These are phyloP conservation scores for Ophiostoma fasciatum DNA, from an alignment of 2,329 filamentous ascomycete species.

Conservation along the genomic window DNA sequence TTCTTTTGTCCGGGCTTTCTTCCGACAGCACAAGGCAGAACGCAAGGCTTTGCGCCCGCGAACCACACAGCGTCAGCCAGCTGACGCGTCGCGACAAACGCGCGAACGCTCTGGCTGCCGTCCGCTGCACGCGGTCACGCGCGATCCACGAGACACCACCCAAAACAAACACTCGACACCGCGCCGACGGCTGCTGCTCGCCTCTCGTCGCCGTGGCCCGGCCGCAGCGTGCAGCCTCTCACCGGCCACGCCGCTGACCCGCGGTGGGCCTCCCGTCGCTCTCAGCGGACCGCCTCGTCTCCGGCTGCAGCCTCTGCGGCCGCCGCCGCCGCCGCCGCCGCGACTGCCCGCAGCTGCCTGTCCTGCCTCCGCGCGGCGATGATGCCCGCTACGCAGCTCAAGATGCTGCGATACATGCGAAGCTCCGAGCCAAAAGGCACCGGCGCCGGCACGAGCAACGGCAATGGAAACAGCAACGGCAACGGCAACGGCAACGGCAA, in stretches of 20 bases:
- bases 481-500: neutral
- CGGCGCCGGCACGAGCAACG: constrained; percentile 1
- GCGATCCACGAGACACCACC: neutral
- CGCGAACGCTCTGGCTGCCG: too few relatives aligned
- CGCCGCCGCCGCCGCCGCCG: constrained; percentile 5
- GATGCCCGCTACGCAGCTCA: constrained; percentile 13
- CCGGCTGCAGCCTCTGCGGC: too few relatives aligned
- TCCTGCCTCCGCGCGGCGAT: constrained; percentile 8
- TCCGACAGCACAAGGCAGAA: constrained; percentile 4
- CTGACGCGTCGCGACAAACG: too few relatives aligned
- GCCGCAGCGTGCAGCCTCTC: neutral
- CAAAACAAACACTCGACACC: too few relatives aligned
- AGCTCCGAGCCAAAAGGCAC: constrained; percentile 12
- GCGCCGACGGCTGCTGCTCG: too few relatives aligned
- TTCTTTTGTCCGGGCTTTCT: constrained; percentile 9
- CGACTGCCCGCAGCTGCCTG: constrained; percentile 6
- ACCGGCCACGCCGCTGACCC: neutral
- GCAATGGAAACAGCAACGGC: constrained; percentile 1
- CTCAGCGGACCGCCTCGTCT: neutral
- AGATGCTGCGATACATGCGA: constrained; percentile 15
- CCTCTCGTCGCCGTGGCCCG: neutral
- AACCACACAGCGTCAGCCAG: neutral
- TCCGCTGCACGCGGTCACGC: too few relatives aligned
- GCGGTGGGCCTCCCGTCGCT: constrained; percentile 1
- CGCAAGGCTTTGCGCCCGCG: neutral